Evolutionary conservation across 108 stramenopile species (phyloP).

Genomic region (Fistulifera pelliculosa): DNA sequence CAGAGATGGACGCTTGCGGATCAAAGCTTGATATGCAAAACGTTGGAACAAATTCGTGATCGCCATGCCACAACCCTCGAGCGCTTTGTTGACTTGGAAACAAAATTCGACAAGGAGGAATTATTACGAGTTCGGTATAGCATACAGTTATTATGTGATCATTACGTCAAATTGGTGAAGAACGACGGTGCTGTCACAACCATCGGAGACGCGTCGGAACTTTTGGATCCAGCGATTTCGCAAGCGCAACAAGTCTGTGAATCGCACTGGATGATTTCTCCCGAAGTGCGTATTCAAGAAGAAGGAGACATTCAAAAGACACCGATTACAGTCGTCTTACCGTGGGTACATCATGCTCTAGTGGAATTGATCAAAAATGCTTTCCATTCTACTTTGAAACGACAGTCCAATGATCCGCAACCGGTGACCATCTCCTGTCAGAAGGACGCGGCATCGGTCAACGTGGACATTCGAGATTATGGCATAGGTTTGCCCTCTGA

Average conservation of each 20-base stretch:
- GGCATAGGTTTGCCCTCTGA: slow-evolving; percentile 6
- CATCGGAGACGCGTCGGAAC: slow-evolving; percentile 21
- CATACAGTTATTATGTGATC: slow-evolving; percentile 60
- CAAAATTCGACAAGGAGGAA: slow-evolving; percentile 19
- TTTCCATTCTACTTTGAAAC: slow-evolving; percentile 42
- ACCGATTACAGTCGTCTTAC: slow-evolving; percentile 47
- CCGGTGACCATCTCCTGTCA: background rate
- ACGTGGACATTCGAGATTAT: background rate
- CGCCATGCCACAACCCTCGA: slow-evolving; percentile 68
- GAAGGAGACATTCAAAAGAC: slow-evolving; percentile 5
- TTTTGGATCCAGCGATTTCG: slow-evolving; percentile 48
- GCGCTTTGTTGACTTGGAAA: slow-evolving; percentile 52
- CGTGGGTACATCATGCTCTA: slow-evolving; percentile 70
- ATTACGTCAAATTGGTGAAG: slow-evolving; percentile 37
- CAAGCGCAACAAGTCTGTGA: slow-evolving; percentile 69
- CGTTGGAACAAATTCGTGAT: slow-evolving; percentile 49
- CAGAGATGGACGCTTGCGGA: slow-evolving; percentile 1
- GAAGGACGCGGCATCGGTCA: background rate
- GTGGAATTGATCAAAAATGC: slow-evolving; percentile 75
- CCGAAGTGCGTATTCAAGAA: slow-evolving; percentile 17
- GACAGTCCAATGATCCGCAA: background rate
- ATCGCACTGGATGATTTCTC: slow-evolving; percentile 40
- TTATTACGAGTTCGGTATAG: slow-evolving; percentile 43
- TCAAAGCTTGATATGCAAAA: slow-evolving; percentile 4
- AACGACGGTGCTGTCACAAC: slow-evolving; percentile 39